These are phyloP conservation scores for Suillus lakei DNA, from an alignment of 768 basidiomycete genomes.

Conservation along the genomic window DNA sequence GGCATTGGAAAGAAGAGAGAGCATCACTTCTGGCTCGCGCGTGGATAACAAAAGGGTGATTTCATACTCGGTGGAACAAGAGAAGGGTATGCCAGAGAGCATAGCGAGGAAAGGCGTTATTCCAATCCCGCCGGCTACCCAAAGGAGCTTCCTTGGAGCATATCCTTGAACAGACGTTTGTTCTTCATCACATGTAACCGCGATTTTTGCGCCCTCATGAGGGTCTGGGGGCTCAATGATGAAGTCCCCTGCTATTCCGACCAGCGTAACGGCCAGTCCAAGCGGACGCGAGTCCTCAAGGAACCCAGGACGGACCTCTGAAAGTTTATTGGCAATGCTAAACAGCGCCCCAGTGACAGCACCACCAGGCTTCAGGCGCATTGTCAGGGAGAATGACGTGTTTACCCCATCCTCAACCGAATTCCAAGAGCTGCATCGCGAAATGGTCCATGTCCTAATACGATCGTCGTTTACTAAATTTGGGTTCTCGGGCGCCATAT, in stretches of 20 bases:
- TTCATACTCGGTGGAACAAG: constrained; percentile 28
- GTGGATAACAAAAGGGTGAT: constrained; percentile 55
- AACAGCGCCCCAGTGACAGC: constrained; percentile 60
- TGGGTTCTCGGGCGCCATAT: constrained; percentile 57
- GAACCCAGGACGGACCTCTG: constrained; percentile 43
- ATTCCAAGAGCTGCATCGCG: constrained; percentile 32
- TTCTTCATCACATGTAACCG: not conserved
- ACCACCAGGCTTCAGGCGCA: constrained; percentile 61
- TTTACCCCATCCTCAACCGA: constrained; percentile 1
- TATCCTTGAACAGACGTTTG: not conserved
- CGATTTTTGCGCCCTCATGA: not conserved
- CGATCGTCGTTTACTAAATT: constrained; percentile 65
- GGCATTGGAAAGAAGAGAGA: constrained; percentile 39
- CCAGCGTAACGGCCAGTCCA: constrained; percentile 45
- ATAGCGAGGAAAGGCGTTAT: constrained; percentile 69
- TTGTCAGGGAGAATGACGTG: constrained; percentile 49
- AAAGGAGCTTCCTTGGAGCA: constrained; percentile 42
- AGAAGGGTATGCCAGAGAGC: constrained; percentile 32
- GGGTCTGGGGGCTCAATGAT: constrained; percentile 27
- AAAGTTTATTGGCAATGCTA: constrained; percentile 48
- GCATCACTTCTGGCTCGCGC: constrained; percentile 55
- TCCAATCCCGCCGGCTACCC: constrained; percentile 69
- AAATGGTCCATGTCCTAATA: constrained; percentile 70
- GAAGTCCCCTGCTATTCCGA: constrained; percentile 61
- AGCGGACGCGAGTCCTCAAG: constrained; percentile 46